A percentile compares a stretch with the other conserved stretches of the same genome.
phyloP scores from a whole-genome alignment of 257 asterid genomes.

The Nicotiana tabacum region DNA sequence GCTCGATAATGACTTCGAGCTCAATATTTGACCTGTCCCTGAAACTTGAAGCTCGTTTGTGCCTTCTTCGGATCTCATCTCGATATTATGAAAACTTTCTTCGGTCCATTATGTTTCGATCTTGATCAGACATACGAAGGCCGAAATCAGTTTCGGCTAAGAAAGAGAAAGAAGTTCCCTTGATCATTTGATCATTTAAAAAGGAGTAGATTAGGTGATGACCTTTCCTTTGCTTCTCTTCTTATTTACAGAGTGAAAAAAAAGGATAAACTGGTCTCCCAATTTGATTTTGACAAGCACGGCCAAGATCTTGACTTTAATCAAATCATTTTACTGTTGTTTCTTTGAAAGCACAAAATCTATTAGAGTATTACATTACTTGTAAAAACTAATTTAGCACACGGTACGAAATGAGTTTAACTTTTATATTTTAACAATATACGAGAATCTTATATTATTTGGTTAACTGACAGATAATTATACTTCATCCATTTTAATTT shows the following conservation, averaged over 20 bases:
- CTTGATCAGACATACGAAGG: too few species aligned
- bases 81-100: too few species aligned
- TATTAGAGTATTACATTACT: constrained; percentile 11
- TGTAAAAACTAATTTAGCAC: constrained; percentile 30
- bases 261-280: background rate
- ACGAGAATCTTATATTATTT: background rate
- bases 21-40: too few species aligned
- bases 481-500: too few species aligned
- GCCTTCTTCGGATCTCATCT: too few species aligned
- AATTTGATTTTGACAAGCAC: constrained; percentile 23
- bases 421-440: too few species aligned
- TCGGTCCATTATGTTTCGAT: too few species aligned
- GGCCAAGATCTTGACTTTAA: constrained; percentile 20
- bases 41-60: too few species aligned
- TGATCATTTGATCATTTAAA: background rate
- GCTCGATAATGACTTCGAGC: too few species aligned
- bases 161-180: too few species aligned
- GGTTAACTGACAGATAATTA: background rate
- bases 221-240: background rate
- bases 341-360: background rate
- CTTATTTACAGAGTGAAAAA: background rate
- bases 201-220: constrained; percentile 2
- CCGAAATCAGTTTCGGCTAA: too few species aligned
- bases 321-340: background rate
- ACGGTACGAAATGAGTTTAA: too few species aligned